Evolutionary conservation across 2,329 filamentous ascomycete species (phyloP).

Genomic region (Penicillium freii): DNA sequence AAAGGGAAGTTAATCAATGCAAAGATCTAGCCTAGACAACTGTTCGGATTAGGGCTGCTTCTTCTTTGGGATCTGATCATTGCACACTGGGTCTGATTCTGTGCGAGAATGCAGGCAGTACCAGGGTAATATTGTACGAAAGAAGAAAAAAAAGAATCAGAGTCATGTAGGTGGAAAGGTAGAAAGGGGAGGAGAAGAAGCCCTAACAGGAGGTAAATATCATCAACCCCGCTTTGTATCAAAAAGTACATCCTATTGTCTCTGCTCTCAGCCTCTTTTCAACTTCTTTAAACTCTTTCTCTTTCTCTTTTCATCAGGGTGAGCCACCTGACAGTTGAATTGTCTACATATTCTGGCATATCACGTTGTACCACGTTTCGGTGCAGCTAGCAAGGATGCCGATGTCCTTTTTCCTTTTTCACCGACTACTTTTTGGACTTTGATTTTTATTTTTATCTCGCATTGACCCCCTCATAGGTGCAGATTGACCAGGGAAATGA

Average conservation of each 20-base stretch:
- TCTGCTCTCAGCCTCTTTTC: neutral
- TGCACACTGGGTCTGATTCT: conserved; percentile 3
- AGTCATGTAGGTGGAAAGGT: neutral
- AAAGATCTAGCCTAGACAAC: conserved; percentile 8
- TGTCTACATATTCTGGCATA: conserved; percentile 11
- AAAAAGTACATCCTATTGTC: neutral
- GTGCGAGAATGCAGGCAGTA: conserved; percentile 10
- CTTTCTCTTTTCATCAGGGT: neutral
- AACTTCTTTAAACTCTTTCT: neutral
- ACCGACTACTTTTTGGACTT: conserved; percentile 4
- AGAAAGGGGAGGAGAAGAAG: neutral
- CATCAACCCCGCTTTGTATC: conserved; percentile 5
- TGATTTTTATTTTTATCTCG: neutral
- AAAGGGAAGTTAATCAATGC: conserved; percentile 4
- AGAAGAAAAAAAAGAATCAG: neutral
- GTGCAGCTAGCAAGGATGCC: conserved; percentile 22
- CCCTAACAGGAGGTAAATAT: neutral
- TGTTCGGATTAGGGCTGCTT: conserved; percentile 11
- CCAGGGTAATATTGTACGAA: neutral
- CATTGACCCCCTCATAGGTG: conserved; percentile 4
- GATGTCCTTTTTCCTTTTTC: conserved; percentile 6
- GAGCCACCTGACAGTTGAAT: neutral
- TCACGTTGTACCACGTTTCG: conserved; percentile 28
- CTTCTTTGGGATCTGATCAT: neutral
- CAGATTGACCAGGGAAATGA: neutral